A percentile compares a stretch with the other conserved stretches of the same genome.
Conservation (phyloP, 805 yeast genomes). For the Candida peoriensis region DNA sequence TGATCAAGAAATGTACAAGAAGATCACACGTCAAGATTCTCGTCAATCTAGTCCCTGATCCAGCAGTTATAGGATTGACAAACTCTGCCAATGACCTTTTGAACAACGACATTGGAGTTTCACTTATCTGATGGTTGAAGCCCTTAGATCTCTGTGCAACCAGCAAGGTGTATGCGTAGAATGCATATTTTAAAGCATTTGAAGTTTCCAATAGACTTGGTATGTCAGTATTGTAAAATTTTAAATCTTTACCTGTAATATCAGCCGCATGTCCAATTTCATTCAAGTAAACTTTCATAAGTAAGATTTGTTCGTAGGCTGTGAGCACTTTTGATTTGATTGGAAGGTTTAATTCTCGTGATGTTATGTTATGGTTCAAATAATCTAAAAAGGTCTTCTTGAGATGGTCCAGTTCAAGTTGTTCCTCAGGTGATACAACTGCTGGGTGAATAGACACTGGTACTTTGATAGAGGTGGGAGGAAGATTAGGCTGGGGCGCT, state of each 20-base stretch:
- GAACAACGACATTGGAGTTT: constrained; percentile 1
- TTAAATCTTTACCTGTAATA: background rate
- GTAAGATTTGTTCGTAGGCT: constrained; percentile 2
- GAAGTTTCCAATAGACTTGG: constrained; percentile 4
- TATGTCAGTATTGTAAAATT: constrained; percentile 1
- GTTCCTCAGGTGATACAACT: too few species aligned
- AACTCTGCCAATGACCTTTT: constrained; percentile 5
- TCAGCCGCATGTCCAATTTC: constrained; percentile 5
- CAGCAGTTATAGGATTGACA: background rate
- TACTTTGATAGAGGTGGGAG: too few species aligned
- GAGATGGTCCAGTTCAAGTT: too few species aligned
- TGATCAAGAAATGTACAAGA: background rate
- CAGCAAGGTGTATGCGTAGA: constrained; percentile 7
- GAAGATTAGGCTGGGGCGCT: too few species aligned
- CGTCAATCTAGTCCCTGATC: background rate
- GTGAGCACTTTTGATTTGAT: constrained; percentile 1
- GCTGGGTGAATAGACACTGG: too few species aligned
- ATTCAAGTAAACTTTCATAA: constrained; percentile 5
- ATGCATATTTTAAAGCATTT: constrained; percentile 4
- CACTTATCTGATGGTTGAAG: background rate
- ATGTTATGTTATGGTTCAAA: too few species aligned
- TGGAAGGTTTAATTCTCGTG: too few species aligned
- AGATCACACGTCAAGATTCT: background rate
- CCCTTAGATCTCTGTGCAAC: background rate
- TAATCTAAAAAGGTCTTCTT: too few species aligned